Evolutionary conservation across 2,329 filamentous ascomycete genomes (phyloP).

Genomic region (Penicillium sp.): DNA sequence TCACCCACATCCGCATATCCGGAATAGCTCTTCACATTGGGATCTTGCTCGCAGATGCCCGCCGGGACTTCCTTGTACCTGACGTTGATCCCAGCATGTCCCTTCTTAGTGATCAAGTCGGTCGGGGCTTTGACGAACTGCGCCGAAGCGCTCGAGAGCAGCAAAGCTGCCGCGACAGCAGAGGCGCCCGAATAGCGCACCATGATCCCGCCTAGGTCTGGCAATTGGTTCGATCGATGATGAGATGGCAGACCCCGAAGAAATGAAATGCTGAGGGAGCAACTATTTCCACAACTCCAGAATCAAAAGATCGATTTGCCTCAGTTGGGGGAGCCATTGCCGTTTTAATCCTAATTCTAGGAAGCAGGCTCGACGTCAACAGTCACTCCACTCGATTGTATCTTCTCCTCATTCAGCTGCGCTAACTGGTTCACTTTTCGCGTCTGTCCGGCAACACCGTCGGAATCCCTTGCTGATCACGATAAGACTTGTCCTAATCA

Average conservation of each 20-base stretch:
- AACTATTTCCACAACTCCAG: too few relatives aligned
- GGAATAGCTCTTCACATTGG: constrained; percentile 18
- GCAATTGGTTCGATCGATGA: neutral
- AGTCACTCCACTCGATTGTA: neutral
- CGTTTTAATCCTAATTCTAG: neutral
- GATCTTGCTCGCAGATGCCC: constrained; percentile 18
- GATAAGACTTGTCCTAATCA: neutral
- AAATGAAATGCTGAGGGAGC: too few relatives aligned
- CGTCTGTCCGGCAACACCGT: neutral
- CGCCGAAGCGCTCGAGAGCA: constrained; percentile 6
- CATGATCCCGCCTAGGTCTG: constrained; percentile 3
- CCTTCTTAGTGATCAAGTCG: constrained; percentile 14
- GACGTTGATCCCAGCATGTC: constrained; percentile 13
- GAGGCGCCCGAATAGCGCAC: constrained; percentile 1
- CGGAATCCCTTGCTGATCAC: neutral
- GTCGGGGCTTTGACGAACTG: constrained; percentile 14
- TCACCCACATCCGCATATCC: constrained; percentile 18
- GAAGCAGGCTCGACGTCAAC: neutral
- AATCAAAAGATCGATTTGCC: neutral
- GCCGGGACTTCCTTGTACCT: constrained; percentile 16
- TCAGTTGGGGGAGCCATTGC: neutral
- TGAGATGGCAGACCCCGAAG: too few relatives aligned
- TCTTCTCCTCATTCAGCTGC: neutral
- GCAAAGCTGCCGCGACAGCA: neutral
- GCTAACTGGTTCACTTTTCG: neutral